Conservation (phyloP, 164 flowering plant species). For the Warburgia ugandensis region DNA sequence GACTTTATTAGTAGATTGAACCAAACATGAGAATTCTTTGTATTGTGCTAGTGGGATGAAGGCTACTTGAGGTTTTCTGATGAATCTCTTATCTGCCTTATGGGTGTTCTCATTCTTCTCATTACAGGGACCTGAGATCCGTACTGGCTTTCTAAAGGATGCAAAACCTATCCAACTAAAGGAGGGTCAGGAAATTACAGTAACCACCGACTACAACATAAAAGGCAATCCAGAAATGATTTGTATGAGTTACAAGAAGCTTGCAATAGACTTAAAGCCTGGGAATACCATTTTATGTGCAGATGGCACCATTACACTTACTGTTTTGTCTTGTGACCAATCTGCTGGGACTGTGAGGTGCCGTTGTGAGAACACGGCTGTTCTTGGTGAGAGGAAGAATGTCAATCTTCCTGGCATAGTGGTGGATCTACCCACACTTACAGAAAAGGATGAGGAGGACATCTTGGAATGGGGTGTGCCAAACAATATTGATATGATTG, state of each 20-base stretch:
- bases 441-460: conserved; percentile 85
- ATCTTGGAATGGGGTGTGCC: conserved; percentile 82
- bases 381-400: conserved; percentile 74
- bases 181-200: conserved; percentile 73
- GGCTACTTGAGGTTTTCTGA: too few relatives aligned
- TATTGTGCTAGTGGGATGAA: too few relatives aligned
- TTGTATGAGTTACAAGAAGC: conserved; percentile 77
- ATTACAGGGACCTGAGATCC: conserved; percentile 81
- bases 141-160: conserved; percentile 79
- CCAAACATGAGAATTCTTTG: too few relatives aligned
- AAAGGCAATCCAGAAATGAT: conserved; percentile 62
- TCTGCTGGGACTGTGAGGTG: conserved; percentile 67
- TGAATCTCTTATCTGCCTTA: neutral
- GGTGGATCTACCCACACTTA: conserved; percentile 82
- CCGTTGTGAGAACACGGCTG: conserved; percentile 76
- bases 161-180: conserved; percentile 66
- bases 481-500: conserved; percentile 81
- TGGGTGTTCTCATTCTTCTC: conserved; percentile 2
- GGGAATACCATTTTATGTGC: conserved; percentile 72
- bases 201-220: conserved; percentile 59
- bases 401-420: conserved; percentile 87
- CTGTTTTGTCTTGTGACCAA: conserved; percentile 63
- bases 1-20: too few relatives aligned
- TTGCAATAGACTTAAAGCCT: conserved; percentile 70
- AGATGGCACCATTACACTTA: conserved; percentile 70